Evolutionary conservation across 2,329 filamentous ascomycete species (phyloP), one percentile per base, ranked within the genome.

Genomic region (Coniella vitis): DNA sequence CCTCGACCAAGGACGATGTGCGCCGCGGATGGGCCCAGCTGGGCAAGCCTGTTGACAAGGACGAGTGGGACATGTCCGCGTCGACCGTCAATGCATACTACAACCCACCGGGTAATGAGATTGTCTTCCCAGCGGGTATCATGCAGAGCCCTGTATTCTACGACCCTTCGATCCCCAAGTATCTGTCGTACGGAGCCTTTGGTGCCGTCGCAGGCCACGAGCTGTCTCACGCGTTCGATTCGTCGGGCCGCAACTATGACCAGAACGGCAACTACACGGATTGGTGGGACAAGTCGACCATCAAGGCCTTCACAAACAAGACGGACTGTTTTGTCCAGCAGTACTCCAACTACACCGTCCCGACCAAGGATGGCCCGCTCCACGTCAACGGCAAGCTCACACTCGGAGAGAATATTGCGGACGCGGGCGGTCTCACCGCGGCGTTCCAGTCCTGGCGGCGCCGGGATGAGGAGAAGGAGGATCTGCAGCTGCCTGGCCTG

Each of bases 211-310:
- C 78, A 8, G 84, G 83, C 2, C 84, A 87, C 58, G 83, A 87
- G 61, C 71, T 87, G 7, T 82, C 79, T 3, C 84, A 87, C 55
- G 83, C 79, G 12, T 86, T 87, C 57, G 84, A 87, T 61, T 81
- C 75, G 31, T 77, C 73, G 0, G 83, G 83, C 8, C 72, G 80
- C 16, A 74, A 81, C 56, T 86, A 79, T 55, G 80, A 87, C 57
- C 69, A 81, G 55, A 78, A 75, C 37, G 83, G 81, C 19, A 83
- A 81, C 57, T 78, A 76, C 58, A 81, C 75, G 0, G 72, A 81
- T 52, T 86, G 83, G 83, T 86, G 82, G 82, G 77, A 79, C 14
- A 68, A 81, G 8, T 60, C 67, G 32, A 86, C 81, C 2, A 69
- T 82, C 3, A 59, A 70, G 4, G 76, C 69, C 1, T 87, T 86